Base-by-base conservation (phyloP, 768 basidiomycete genomes). In the Phanerochaete sordida region DNA sequence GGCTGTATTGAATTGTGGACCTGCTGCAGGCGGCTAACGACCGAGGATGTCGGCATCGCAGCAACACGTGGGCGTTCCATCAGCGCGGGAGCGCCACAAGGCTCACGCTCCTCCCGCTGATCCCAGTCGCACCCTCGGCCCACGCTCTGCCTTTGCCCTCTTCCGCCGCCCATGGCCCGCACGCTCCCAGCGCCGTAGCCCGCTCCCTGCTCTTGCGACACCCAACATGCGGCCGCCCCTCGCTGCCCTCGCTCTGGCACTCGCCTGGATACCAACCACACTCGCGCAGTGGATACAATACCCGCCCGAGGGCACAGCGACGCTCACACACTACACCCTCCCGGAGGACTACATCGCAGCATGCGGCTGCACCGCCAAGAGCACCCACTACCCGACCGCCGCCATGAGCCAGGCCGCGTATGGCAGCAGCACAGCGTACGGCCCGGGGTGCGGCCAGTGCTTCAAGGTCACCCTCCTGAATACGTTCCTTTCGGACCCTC, bases 361-460 rank as follows among this genome's bases (percentile, higher is more conserved):
- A 1, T 93, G 91, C 66, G 92, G 91, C 58, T 94, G 92, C 70
- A 85, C 84, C 1, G 79, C 81, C 9, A 75, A 60, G 35, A 70
- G 68, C 62, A 74, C 70, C 35, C 74, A 84, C 65, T 91, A 86
- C 65, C 91, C 91, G 6, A 93, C 91, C 1, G 91, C 87, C 11
- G 91, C 91, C 9, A 72, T 93, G 60, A 90, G 79, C 59, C 86
- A 91, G 67, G 84, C 88, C 79, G 91, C 91, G 0, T 93, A 81
- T 64, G 90, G 91, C 0, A 90, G 87, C 68, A 85, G 83, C 58
- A 78, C 75, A n/a, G 79, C 80, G 13, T 92, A 84, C 66, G 86
- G 90, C 15, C 86, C 89, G 33, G 81, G 78, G 2, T 92, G 90
- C 68, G 91, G 91, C 27, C 80, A 78, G 56, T 93, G 91, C 78